phyloP scores from a whole-genome alignment of 768 basidiomycete species.

The Mycena haematopus region DNA sequence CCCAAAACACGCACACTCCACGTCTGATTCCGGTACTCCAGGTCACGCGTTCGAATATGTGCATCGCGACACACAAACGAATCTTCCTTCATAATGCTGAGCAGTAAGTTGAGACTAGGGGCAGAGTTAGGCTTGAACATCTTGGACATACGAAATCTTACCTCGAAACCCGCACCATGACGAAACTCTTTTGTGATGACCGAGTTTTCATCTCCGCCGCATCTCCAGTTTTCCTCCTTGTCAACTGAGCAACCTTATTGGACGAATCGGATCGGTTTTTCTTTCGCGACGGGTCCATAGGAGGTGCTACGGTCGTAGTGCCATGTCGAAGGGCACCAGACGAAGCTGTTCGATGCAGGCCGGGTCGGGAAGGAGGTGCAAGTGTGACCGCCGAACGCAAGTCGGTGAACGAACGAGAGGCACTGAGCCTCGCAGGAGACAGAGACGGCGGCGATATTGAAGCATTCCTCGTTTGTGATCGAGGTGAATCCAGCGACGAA shows the following conservation, averaged over 20 bases:
- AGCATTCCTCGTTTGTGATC: slow-evolving; percentile 37
- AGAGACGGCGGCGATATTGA: slow-evolving; percentile 37
- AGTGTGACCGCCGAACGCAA: slow-evolving; percentile 52
- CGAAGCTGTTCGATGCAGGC: slow-evolving; percentile 47
- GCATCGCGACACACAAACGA: slow-evolving; percentile 86
- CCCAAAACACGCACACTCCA: slow-evolving; percentile 68
- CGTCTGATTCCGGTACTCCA: slow-evolving; percentile 84
- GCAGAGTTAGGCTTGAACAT: slow-evolving; percentile 22
- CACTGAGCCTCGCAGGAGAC: slow-evolving; percentile 56
- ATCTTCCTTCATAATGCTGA: slow-evolving; percentile 83
- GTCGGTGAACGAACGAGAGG: slow-evolving; percentile 77
- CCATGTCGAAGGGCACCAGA: slow-evolving; percentile 42
- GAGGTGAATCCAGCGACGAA: slow-evolving; percentile 60
- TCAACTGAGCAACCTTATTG: slow-evolving; percentile 19
- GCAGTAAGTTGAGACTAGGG: slow-evolving; percentile 66
- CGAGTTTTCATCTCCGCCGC: slow-evolving; percentile 84
- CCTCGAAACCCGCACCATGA: slow-evolving; percentile 79
- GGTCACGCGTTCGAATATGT: slow-evolving; percentile 76
- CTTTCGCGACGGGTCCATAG: slow-evolving; percentile 25
- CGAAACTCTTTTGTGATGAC: slow-evolving; percentile 84
- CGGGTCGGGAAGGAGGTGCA: slow-evolving; percentile 35
- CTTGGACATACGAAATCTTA: slow-evolving; percentile 36
- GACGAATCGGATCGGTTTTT: slow-evolving; percentile 17
- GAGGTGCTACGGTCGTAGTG: slow-evolving; percentile 9
- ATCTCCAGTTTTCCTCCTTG: slow-evolving; percentile 52